Base-by-base conservation (phyloP, 306 rosid genomes). In the Acmispon strigosus region DNA sequence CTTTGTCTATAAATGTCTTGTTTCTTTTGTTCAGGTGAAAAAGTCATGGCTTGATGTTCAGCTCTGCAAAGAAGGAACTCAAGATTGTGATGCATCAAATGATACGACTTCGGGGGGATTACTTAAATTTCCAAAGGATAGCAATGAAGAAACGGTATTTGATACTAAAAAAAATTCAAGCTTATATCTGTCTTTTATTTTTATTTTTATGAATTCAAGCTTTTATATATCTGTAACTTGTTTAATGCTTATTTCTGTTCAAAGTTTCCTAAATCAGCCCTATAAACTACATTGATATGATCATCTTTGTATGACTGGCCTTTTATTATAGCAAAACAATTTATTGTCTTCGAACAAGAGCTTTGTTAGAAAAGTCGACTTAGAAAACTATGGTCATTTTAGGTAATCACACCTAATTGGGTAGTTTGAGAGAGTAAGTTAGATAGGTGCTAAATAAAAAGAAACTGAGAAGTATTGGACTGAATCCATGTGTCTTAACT, bases 21-120 rank as follows among this genome's bases (percentile, higher is more conserved):
- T 47, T 72, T 77, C 44, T 82, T 62, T 76, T 20, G 60, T 74
- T 60, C 78, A 94, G 99, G 91, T 89, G 72, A 91, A 84, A 81
- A 85, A 75, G 9, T 94, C 99, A 48, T 84, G 97, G 96, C 92
- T 94, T 69, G 86, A 91, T 60, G 96, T 94, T 77, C 96, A 86
- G 52, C 86, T 91, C 64, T 91, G 99, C 69, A 78, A 76, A 82
- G 86, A 83, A 90, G 97, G 89, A 78, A 83, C 36, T 16, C 55
- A 19, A 18, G 86, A 67, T 75, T 94, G 97, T 70, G 72, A 63
- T 53, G 82, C 82, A 64, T 86, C 91, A 39, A 86, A 86, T 79
- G 57, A 65, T 67, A 84, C 87, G 47, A 81, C 32, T 5, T 71
- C 43, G 51, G 81, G 83, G 12, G 88, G 93, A 59, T 76, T 71